Evolutionary conservation across 345 rosid genomes (phyloP), one percentile per base, ranked within the genome.

Genomic region (Eucalyptus viminalis): DNA sequence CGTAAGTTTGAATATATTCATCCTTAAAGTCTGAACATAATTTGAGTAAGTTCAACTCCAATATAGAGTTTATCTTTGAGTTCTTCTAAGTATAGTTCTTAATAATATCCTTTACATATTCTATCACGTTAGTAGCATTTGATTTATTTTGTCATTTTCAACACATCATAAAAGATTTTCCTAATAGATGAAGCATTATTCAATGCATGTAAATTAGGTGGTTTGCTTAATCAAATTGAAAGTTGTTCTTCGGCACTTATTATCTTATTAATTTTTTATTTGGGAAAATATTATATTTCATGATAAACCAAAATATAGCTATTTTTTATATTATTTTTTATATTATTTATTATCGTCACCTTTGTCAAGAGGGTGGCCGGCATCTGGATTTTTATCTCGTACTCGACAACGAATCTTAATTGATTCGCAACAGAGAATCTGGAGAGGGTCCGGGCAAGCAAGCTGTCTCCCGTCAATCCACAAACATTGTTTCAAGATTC

Each of bases 21-120:
- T 21, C 11, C 5, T 1, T 53, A 53, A 53, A 53, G 58, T 53
- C 58, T 2, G 4, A 3, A 53, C 2, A 53, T 53, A 53, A 53
- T 53, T 53, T 21, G 58, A 53, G 2, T 53, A 53, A 53, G 11
- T 53, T 53, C 1, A 53, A 1, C 2, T 21, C 24, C 2, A 8
- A 53, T 1, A 53, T 53, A 53, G 25, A 53, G 11, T 21, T 0
- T 53, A 53, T 53, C 1, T 53, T 53, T 0, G 11, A 53, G 25
- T 53, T 53, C 25, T 21, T 53, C 11, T 11, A 53, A 53, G 11
- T 53, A 53, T 53, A 53, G 11, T 53, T 53, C 2, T 21, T 53
- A 1, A 53, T 53, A 21, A 21, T 21, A 53, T 53, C 2, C 0
- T 53, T 21, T 53, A 53, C 25, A 53, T 0, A 1, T 21, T 50